Evolutionary conservation across 805 yeast species (phyloP), one percentile per base, ranked within the genome.

Genomic region (Nakazawaea laoshanensis): DNA sequence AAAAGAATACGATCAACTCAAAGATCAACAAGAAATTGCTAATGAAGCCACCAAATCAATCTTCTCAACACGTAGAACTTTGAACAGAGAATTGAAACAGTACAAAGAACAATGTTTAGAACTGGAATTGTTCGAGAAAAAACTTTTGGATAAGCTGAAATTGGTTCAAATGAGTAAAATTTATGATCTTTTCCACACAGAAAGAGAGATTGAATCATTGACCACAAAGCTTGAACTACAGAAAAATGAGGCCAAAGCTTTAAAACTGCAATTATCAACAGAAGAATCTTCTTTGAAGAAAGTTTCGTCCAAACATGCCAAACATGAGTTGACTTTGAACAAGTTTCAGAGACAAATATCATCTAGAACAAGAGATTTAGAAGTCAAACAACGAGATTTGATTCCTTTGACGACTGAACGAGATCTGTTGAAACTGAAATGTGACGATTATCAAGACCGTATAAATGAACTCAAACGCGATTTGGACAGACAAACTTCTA

Each of bases 101-200:
- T 85, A 85, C 46, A 75, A 74, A 42, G 85, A 74, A 39, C 94
- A 86, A 49, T 65, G 79, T 44, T 61, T 61, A 4, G 92, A 86
- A 50, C 80, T 81, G 30, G 82, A 76, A 37, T 59, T 67, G 36
- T 86, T 74, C 51, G 79, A 77, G 42, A 50, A 57, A 21, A 76
- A 72, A 46, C 48, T 74, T 5, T 53, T 52, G 2, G 74, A 74
- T 42, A 71, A 68, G 42, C 53, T 60, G 8, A 53, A 64, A 7
- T 44, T 71, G 15, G 62, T 71, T n/a, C 59, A 64, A 27, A 50
- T 60, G 8, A 69, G 67, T 18, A 69, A 77, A 27, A 50, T 88
- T 20, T 76, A 82, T 65, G 73, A 75, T 42, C 53, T 87, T 9
- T 81, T 63, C 46, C 84, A 80, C 47, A 61, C 76, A 46, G 74